These are phyloP conservation scores for Tricholoma saponaceum DNA, from an alignment of 768 basidiomycete genomes.

Conservation along the genomic window DNA sequence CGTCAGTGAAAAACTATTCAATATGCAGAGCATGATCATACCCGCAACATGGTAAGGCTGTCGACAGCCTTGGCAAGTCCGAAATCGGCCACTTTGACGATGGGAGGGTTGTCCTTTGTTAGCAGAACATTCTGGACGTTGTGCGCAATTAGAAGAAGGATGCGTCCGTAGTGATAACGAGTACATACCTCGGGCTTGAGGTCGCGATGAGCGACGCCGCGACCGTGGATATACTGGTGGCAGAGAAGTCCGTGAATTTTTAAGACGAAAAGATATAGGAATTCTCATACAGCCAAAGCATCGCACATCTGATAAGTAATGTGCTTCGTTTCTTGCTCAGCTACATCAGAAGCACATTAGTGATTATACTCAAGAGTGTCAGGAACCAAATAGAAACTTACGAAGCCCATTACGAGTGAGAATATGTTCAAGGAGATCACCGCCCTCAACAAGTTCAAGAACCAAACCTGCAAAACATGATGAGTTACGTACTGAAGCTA, in stretches of 20 bases:
- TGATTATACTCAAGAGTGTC: neutral
- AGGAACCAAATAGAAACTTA: slow-evolving; percentile 27
- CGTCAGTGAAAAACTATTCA: neutral
- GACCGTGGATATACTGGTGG: slow-evolving; percentile 58
- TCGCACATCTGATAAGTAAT: slow-evolving; percentile 83
- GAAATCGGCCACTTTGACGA: slow-evolving; percentile 92
- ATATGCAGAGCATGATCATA: slow-evolving; percentile 27
- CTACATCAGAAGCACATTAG: slow-evolving; percentile 22
- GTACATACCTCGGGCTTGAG: slow-evolving; percentile 75
- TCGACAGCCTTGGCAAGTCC: slow-evolving; percentile 93
- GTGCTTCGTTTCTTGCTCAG: slow-evolving; percentile 55
- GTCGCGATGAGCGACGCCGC: slow-evolving; percentile 89
- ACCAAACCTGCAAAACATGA: slow-evolving; percentile 57
- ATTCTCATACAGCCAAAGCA: slow-evolving; percentile 57
- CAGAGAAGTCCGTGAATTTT: slow-evolving; percentile 1
- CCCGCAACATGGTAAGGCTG: slow-evolving; percentile 70
- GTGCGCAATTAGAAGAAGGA: neutral
- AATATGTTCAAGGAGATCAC: slow-evolving; percentile 84
- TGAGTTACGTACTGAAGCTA: neutral
- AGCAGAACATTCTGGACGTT: slow-evolving; percentile 69
- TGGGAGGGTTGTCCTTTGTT: slow-evolving; percentile 63
- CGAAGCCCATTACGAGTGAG: slow-evolving; percentile 55
- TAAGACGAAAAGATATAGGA: neutral
- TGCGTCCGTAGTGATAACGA: slow-evolving; percentile 8
- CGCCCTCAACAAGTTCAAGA: slow-evolving; percentile 82